Conservation (phyloP, 306 rosid genomes). For the Inga leiocalycina region DNA sequence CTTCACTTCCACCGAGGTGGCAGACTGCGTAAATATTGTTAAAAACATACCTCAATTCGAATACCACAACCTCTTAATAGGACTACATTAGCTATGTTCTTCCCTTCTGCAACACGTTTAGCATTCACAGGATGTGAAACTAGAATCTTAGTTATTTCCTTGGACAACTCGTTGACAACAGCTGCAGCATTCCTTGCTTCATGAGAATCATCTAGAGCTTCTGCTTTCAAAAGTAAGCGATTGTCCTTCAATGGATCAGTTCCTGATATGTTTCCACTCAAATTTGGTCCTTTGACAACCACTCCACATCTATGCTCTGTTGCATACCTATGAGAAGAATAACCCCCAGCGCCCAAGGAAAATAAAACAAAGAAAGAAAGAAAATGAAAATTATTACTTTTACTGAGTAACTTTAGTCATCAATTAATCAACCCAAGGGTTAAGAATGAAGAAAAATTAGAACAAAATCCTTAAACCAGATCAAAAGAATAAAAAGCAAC, state of each 20-base stretch:
- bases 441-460: conserved; percentile 3
- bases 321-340: conserved; percentile 70
- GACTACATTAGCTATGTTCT: conserved; percentile 86
- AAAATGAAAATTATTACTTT: conserved; percentile 10
- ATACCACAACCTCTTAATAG: conserved; percentile 95
- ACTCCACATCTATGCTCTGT: conserved; percentile 99
- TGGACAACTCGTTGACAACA: conserved; percentile 85
- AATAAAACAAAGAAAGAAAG: neutral
- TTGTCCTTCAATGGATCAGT: conserved; percentile 94
- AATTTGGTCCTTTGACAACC: conserved; percentile 87
- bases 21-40: conserved; percentile 19
- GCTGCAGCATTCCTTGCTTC: conserved; percentile 85
- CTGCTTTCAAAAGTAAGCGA: conserved; percentile 87
- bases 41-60: conserved; percentile 80
- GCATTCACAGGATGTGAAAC: conserved; percentile 85
- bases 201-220: conserved; percentile 77
- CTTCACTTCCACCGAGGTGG: conserved; percentile 7
- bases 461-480: conserved; percentile 29
- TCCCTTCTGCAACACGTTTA: conserved; percentile 83
- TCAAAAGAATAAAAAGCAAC: conserved; percentile 12
- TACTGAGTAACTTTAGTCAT: neutral
- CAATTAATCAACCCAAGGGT: neutral
- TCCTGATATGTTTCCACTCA: conserved; percentile 97
- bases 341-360: neutral
- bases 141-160: conserved; percentile 84